Evolutionary conservation across 352 stramenopile species (phyloP).

Genomic region (Globisporangium emineosum): DNA sequence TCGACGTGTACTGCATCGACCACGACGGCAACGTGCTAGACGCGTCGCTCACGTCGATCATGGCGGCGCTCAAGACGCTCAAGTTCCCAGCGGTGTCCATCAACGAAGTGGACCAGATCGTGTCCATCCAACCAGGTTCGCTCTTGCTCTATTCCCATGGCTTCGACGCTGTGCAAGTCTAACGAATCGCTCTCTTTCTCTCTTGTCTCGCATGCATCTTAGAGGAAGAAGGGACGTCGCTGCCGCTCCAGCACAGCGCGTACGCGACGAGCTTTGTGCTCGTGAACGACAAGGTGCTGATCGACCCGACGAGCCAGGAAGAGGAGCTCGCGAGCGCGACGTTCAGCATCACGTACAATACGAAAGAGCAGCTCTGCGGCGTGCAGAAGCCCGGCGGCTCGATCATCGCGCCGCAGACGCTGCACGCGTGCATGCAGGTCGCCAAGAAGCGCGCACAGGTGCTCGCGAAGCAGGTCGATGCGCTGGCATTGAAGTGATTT

Average conservation of each 20-base stretch:
- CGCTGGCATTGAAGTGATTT: background rate
- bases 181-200: background rate
- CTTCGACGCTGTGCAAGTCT: background rate
- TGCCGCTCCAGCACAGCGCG: conserved; percentile 56
- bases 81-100: conserved; percentile 59
- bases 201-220: background rate
- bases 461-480: conserved; percentile 42
- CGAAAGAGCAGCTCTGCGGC: conserved; percentile 51
- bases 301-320: conserved; percentile 74
- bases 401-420: conserved; percentile 38
- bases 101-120: conserved; percentile 64
- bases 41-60: conserved; percentile 61
- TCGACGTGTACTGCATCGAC: conserved; percentile 80
- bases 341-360: conserved; percentile 72
- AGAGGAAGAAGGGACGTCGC: conserved; percentile 48
- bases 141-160: background rate
- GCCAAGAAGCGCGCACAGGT: conserved; percentile 39
- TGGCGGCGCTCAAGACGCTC: conserved; percentile 65
- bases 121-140: conserved; percentile 60
- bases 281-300: conserved; percentile 48
- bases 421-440: conserved; percentile 64
- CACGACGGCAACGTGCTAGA: conserved; percentile 83
- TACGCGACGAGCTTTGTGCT: conserved; percentile 70
- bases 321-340: conserved; percentile 52
- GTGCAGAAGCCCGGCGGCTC: conserved; percentile 72